Evolutionary conservation across 192 early-diverging fungal genomes (phyloP), one percentile per base, ranked within the genome.

Genomic region (Spizellomyces sp.): DNA sequence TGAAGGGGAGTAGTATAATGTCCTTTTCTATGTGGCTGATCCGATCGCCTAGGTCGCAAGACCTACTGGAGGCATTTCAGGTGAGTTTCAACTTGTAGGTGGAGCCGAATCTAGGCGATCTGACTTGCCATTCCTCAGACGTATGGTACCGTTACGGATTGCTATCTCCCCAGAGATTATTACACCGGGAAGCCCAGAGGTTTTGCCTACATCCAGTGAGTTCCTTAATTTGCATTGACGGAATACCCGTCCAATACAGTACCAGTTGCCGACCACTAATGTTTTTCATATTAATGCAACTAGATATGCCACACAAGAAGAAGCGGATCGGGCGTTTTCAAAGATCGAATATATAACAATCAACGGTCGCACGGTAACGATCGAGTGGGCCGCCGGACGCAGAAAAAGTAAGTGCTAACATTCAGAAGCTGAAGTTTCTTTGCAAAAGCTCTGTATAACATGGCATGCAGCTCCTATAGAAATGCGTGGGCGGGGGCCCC

Each of bases 301-400:
- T 36, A 80, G 82, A 71, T 83, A 79, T 64, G 66, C 45, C 22
- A 68, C 70, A 10, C 78, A 78, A 64, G 78, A 78, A 44, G 74
- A 83, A 58, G 82, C 82, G 12, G 73, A 80, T 64, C 71, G 58
- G 36, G 82, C 82, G 9, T 84, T 71, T 65, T 52, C 61, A 19
- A 81, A 78, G 62, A 84, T 84, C 62, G 82, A 84, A 59, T 84
- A 84, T 66, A 63, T 84, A 19, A 81, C 79, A 4, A 79, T 84
- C 54, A 79, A 79, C 57, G 78, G 78, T n/a, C 58, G 73, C 17
- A 76, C 69, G 6, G 61, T 84, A 43, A 81, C 74, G 4, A 73
- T 84, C 44, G 82, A 84, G 58, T 84, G 82, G 82, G 82, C 82
- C 8, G 70, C 69, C 12, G 82, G 82, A 2, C 21, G 70, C 27